Percentiles rank a stretch among this genome's conserved stretches.
Conservation (phyloP, 176 grass and related monocot species). For the Poa pratensis region DNA sequence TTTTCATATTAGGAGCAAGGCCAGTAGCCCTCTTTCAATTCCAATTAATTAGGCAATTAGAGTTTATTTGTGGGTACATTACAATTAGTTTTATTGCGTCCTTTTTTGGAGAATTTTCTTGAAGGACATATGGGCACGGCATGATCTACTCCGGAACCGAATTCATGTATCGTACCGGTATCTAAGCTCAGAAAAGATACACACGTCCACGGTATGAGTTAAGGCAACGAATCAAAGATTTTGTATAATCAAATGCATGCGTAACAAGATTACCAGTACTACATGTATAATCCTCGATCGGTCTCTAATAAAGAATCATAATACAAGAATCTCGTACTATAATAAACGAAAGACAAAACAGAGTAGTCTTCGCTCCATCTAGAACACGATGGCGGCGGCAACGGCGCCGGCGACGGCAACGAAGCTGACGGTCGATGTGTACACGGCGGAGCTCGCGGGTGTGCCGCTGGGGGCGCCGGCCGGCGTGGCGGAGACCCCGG, state of each 20-base stretch:
- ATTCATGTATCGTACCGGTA: background rate
- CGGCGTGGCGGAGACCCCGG: constrained; percentile 23
- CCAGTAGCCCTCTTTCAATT: no score
- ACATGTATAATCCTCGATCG: no score
- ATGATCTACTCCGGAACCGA: background rate
- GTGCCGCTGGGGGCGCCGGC: background rate
- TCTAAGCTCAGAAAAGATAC: background rate
- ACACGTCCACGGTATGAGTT: no score
- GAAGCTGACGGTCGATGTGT: constrained; percentile 42
- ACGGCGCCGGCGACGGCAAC: constrained; percentile 41
- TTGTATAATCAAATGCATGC: background rate
- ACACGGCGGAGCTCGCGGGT: background rate
- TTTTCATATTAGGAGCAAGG: no score
- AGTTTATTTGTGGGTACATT: no score
- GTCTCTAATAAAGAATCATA: background rate
- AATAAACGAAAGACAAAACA: background rate
- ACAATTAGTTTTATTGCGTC: no score
- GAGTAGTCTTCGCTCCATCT: background rate
- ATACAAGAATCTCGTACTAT: background rate
- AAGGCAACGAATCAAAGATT: constrained; percentile 22
- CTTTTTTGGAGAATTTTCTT: no score
- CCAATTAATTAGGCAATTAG: no score
- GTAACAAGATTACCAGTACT: background rate
- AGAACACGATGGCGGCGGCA: constrained; percentile 56
- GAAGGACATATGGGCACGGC: no score